These are phyloP conservation scores for Limnanthes douglasii DNA, from an alignment of 345 rosid species.

Conservation along the genomic window DNA sequence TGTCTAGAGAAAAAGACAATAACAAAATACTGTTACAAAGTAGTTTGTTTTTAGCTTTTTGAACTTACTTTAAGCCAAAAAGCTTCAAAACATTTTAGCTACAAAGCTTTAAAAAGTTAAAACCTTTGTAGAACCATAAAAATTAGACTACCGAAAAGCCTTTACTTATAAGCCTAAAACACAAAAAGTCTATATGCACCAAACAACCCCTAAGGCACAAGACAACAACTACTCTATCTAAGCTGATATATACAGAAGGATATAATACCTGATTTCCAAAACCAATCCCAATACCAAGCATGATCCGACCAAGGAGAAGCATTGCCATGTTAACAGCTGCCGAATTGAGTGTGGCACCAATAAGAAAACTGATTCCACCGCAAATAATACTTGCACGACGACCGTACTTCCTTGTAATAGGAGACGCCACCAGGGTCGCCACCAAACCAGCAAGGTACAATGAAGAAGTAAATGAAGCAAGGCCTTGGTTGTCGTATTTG, in stretches of 20 bases:
- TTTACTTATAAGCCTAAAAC: no score
- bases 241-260: no score
- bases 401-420: conserved; percentile 60
- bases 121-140: no score
- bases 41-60: no score
- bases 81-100: no score
- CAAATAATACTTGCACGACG: conserved; percentile 70
- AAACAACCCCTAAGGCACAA: neutral
- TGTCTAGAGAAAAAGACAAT: no score
- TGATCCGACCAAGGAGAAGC: conserved; percentile 74
- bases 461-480: conserved; percentile 83
- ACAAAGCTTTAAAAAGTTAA: no score
- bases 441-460: conserved; percentile 83
- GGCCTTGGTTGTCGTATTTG: conserved; percentile 65
- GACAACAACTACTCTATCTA: no score
- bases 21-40: no score
- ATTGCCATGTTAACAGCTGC: conserved; percentile 47
- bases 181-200: neutral
- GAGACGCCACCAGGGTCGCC: conserved; percentile 68
- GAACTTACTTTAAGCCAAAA: no score
- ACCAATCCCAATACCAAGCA: conserved; percentile 92
- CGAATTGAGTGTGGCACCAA: conserved; percentile 65
- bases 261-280: conserved; percentile 99
- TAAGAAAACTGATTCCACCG: conserved; percentile 70
- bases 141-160: no score